Conservation (phyloP, 352 stramenopile species). For the Pythium utonaiense region DNA sequence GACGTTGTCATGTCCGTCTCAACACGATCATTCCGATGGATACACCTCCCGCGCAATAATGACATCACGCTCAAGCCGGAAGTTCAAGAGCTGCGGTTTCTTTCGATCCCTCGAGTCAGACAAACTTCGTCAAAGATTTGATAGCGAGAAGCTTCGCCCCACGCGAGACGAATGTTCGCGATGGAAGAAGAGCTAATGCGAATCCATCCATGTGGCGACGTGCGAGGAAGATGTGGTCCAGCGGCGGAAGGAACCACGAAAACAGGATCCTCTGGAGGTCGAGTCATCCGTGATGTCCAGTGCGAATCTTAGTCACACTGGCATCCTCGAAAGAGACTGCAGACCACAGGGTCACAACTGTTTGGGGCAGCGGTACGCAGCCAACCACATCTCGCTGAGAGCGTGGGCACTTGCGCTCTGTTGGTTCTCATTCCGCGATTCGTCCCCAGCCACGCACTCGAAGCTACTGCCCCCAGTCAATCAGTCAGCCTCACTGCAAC, state of each 20-base stretch:
- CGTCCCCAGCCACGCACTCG: neutral
- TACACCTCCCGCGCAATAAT: neutral
- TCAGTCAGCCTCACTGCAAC: conserved; percentile 1
- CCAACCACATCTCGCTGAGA: neutral
- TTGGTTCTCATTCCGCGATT: conserved; percentile 1
- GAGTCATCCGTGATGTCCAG: neutral
- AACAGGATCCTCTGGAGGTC: neutral
- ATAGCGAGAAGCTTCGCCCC: neutral
- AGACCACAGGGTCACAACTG: no score
- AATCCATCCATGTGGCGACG: neutral
- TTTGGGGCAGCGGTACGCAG: neutral
- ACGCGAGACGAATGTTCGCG: neutral
- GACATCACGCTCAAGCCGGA: neutral
- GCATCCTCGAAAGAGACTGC: neutral
- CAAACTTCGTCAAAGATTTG: neutral
- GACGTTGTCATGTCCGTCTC: no score
- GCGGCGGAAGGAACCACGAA: neutral
- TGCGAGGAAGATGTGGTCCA: neutral
- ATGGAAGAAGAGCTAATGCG: neutral
- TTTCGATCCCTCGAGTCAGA: neutral
- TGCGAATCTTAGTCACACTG: neutral
- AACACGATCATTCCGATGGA: neutral
- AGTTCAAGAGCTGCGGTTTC: neutral
- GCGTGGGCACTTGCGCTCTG: neutral
- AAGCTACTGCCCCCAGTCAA: no score